phyloP scores from a whole-genome alignment of 768 basidiomycete species.

The Dictyophora rubrovolvata region DNA sequence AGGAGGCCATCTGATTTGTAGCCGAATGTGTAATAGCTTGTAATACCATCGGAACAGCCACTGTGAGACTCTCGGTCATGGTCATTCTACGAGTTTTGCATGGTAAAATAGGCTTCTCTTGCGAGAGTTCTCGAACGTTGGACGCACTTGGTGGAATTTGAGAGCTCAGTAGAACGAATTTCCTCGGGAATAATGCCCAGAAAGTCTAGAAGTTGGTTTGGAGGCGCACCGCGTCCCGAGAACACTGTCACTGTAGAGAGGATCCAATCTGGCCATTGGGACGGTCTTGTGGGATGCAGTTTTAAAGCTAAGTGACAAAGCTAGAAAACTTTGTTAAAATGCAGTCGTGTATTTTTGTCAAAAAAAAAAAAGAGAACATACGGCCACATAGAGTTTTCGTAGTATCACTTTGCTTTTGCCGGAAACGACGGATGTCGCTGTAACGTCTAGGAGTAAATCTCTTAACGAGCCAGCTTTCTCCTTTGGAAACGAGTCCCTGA shows the following conservation, averaged over 20 bases:
- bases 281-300: conserved; percentile 46
- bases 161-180: conserved; percentile 60
- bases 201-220: conserved; percentile 61
- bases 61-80: conserved; percentile 54
- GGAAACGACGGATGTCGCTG: conserved; percentile 50
- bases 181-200: conserved; percentile 81
- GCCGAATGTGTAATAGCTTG: conserved; percentile 57
- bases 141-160: conserved; percentile 63
- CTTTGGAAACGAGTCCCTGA: conserved; percentile 65
- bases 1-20: conserved; percentile 25
- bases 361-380: conserved; percentile 29
- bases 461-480: conserved; percentile 50
- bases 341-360: neutral
- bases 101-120: neutral
- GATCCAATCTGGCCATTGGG: conserved; percentile 72
- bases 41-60: conserved; percentile 61
- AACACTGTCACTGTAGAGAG: conserved; percentile 51
- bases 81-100: conserved; percentile 34
- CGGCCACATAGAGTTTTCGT: conserved; percentile 81
- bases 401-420: conserved; percentile 61
- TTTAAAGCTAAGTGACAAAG: conserved; percentile 46
- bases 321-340: neutral
- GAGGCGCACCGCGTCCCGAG: conserved; percentile 45
- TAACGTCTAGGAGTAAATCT: conserved; percentile 59
- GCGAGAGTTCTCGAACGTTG: neutral